These are phyloP conservation scores for Mimosa bimucronata DNA, from an alignment of 306 rosid species.

Conservation along the genomic window DNA sequence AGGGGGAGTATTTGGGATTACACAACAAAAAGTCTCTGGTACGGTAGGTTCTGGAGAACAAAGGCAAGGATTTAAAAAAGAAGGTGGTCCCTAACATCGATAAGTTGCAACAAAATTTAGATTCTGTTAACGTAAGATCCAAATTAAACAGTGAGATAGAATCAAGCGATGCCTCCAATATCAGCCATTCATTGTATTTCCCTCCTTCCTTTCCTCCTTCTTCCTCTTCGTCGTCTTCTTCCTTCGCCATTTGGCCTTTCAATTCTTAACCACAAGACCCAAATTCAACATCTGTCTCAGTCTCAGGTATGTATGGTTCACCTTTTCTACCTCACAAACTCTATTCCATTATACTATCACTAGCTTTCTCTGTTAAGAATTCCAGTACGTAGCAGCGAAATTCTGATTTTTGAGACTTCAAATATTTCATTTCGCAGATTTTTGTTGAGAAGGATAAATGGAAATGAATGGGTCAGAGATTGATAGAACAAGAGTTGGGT, in stretches of 20 bases:
- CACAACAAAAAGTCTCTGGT: not conserved
- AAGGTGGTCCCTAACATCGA: constrained; percentile 37
- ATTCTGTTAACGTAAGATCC: constrained; percentile 32
- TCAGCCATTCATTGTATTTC: constrained; percentile 51
- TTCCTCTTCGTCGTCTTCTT: constrained; percentile 31
- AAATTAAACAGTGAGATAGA: constrained; percentile 33
- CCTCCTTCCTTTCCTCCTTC: constrained; percentile 29
- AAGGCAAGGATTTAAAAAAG: constrained; percentile 18
- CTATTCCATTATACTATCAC: not conserved
- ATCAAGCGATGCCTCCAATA: constrained; percentile 55
- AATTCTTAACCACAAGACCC: constrained; percentile 25
- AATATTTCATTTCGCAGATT: not conserved
- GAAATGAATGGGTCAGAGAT: constrained; percentile 58
- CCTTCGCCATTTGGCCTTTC: constrained; percentile 30
- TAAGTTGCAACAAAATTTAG: constrained; percentile 26
- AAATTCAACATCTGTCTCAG: constrained; percentile 16
- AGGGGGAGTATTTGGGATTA: not conserved
- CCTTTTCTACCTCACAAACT: not conserved
- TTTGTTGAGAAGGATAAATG: constrained; percentile 33
- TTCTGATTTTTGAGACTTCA: not conserved
- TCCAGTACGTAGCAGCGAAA: not conserved
- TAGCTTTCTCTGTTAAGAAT: not conserved
- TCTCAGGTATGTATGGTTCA: constrained; percentile 38
- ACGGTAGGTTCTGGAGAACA: constrained; percentile 5
- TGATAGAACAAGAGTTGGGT: constrained; percentile 57